These are phyloP conservation scores for Endogone sp. DNA, from an alignment of 192 early-diverging fungal species.

Conservation along the genomic window DNA sequence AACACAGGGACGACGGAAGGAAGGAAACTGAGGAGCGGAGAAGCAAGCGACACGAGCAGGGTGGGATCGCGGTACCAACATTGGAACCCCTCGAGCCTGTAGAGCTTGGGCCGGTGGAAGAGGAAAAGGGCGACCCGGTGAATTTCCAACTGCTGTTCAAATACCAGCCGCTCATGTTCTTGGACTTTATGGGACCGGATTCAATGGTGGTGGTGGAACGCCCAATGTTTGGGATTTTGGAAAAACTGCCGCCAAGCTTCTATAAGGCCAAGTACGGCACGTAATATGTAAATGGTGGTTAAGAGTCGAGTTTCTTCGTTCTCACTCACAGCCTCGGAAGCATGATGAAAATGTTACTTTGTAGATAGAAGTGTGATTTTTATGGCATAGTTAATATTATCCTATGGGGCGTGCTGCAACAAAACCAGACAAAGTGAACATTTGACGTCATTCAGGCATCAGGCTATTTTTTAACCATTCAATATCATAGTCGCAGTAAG, in stretches of 20 bases:
- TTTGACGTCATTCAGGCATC: too few relatives aligned
- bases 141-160: slow-evolving; percentile 72
- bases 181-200: slow-evolving; percentile 65
- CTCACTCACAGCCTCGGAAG: too few relatives aligned
- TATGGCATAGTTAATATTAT: too few relatives aligned
- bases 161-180: slow-evolving; percentile 82
- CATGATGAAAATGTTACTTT: too few relatives aligned
- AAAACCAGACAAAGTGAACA: too few relatives aligned
- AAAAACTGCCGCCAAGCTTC: slow-evolving; percentile 75
- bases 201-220: slow-evolving; percentile 87
- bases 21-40: slow-evolving; percentile 38
- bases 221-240: slow-evolving; percentile 76
- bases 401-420: too few relatives aligned
- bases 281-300: slow-evolving; percentile 36
- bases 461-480: too few relatives aligned
- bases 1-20: slow-evolving; percentile 30
- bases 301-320: too few relatives aligned
- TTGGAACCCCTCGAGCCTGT: slow-evolving; percentile 20
- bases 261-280: slow-evolving; percentile 84
- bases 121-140: slow-evolving; percentile 43
- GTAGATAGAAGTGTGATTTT: too few relatives aligned
- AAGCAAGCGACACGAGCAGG: slow-evolving; percentile 36
- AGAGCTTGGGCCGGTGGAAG: slow-evolving; percentile 33
- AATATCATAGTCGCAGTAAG: too few relatives aligned
- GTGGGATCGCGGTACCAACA: slow-evolving; percentile 23